phyloP scores from a whole-genome alignment of 768 basidiomycete species.

The Hemileccinum rubropunctum region DNA sequence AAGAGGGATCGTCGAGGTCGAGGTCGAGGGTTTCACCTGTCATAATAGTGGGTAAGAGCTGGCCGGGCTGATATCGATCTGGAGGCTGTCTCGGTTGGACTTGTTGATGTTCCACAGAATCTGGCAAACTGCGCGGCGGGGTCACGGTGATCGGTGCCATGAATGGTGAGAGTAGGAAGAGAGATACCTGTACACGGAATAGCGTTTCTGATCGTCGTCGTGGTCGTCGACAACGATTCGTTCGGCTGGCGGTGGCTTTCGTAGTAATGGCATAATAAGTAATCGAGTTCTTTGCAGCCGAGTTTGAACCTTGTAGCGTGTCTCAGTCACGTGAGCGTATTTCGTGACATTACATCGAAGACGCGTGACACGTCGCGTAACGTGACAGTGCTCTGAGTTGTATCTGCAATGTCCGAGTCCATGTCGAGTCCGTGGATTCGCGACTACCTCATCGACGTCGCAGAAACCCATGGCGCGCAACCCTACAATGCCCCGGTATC shows the following conservation, averaged over 20 bases:
- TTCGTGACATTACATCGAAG: not conserved
- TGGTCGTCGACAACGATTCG: no score
- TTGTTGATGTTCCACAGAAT: constrained; percentile 10
- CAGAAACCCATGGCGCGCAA: constrained; percentile 51
- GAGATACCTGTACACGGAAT: constrained; percentile 5
- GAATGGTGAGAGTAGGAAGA: not conserved
- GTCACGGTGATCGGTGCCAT: not conserved
- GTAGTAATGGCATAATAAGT: constrained; percentile 13
- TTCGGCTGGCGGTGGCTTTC: constrained; percentile 23
- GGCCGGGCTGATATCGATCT: constrained; percentile 57
- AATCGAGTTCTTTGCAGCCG: no score
- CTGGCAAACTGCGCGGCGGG: constrained; percentile 7
- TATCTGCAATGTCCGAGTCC: constrained; percentile 35
- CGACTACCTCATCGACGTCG: constrained; percentile 47
- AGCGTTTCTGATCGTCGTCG: not conserved
- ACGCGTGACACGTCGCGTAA: constrained; percentile 16
- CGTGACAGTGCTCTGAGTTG: not conserved
- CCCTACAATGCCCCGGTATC: constrained; percentile 23
- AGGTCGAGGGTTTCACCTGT: constrained; percentile 65
- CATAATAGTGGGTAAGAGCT: constrained; percentile 57
- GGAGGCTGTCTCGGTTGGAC: constrained; percentile 9
- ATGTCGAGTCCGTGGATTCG: constrained; percentile 54
- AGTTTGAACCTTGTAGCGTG: not conserved
- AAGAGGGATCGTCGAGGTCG: constrained; percentile 40
- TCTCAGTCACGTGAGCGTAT: not conserved